Evolutionary conservation across 2,329 filamentous ascomycete genomes (phyloP), one percentile per base, ranked within the genome.

Genomic region (Remersonia thermophila): DNA sequence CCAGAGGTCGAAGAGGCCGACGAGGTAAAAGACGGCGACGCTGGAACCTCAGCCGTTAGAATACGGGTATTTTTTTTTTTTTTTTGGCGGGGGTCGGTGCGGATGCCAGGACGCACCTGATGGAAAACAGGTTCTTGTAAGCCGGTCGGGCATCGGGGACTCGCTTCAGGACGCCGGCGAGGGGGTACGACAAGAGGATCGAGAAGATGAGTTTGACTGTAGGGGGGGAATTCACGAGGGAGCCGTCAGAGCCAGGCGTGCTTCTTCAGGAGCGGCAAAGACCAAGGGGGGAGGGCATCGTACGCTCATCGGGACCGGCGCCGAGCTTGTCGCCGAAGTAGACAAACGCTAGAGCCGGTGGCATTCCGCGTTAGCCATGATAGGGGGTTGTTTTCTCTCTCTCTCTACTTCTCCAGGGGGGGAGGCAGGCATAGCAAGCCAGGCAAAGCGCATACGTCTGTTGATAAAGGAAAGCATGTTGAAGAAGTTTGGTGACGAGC

Each of bases 151-250:
- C 63, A 62, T 98, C 91, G 23, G 91, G 89, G 14, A 98, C 71
- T 36, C 91, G 75, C 60, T 98, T 98, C 7, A 98, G 69, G 17
- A 93, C 57, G 16, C 72, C 91, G 32, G 91, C 85, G 37, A 98
- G 70, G 2, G 91, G 91, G 54, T 93, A 98, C 9, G 91, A 96
- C 27, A 94, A 60, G 32, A 98, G 68, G 58, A 96, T 93, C 6
- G 83, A 85, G 55, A 78, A 79, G 51, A 95, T 80, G 49, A 96
- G 80, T 59, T 98, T 98, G 49, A 98, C 87, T 95, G n/a, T n/a
- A n/a, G n/a, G n/a, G 49, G 39, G 32, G n/a, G 8, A 16, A 35
- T 6, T 14, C 2, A 15, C 27, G 26, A 29, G 18, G 16, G 23
- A 12, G 33, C 38, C 18, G 36, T 17, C 27, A 13, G 4, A 23